Conservation (phyloP, 164 flowering plant genomes). For the Tetracentron sinense region DNA sequence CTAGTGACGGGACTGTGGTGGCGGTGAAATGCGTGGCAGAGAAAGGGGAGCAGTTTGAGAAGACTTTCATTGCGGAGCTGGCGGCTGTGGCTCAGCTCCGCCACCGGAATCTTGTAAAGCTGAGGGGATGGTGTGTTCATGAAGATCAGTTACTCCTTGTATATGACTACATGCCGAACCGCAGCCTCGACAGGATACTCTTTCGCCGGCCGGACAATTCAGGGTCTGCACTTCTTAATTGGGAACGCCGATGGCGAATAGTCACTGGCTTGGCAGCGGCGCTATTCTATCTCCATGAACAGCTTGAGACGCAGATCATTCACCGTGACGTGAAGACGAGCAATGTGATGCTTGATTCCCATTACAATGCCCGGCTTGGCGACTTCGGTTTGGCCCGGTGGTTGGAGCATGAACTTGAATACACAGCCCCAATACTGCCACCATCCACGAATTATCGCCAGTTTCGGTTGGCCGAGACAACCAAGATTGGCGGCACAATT, state of each 20-base stretch:
- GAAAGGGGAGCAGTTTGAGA: constrained; percentile 71
- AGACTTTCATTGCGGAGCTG: constrained; percentile 81
- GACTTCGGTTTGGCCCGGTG: constrained; percentile 96
- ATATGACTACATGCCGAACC: constrained; percentile 91
- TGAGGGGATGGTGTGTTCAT: constrained; percentile 89
- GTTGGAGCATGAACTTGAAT: constrained; percentile 73
- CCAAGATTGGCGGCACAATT: constrained; percentile 85
- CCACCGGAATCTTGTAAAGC: constrained; percentile 81
- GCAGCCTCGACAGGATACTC: constrained; percentile 78
- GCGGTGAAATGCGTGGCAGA: constrained; percentile 88
- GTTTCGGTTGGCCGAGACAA: constrained; percentile 70
- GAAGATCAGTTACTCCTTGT: constrained; percentile 72
- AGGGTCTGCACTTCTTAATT: constrained; percentile 31
- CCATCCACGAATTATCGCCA: constrained; percentile 21
- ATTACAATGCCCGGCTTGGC: constrained; percentile 78
- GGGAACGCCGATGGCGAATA: constrained; percentile 57
- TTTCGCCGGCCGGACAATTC: constrained; percentile 32
- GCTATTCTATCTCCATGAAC: constrained; percentile 78
- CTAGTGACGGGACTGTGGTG: constrained; percentile 80
- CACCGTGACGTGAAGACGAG: constrained; percentile 93
- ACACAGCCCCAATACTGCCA: constrained; percentile 17
- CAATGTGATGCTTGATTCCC: constrained; percentile 89
- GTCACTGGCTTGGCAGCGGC: constrained; percentile 77
- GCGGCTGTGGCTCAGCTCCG: constrained; percentile 89
- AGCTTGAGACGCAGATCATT: constrained; percentile 89